Evolutionary conservation across 2,329 filamentous ascomycete species (phyloP).

Genomic region (Sporothrix euskadiensis): DNA sequence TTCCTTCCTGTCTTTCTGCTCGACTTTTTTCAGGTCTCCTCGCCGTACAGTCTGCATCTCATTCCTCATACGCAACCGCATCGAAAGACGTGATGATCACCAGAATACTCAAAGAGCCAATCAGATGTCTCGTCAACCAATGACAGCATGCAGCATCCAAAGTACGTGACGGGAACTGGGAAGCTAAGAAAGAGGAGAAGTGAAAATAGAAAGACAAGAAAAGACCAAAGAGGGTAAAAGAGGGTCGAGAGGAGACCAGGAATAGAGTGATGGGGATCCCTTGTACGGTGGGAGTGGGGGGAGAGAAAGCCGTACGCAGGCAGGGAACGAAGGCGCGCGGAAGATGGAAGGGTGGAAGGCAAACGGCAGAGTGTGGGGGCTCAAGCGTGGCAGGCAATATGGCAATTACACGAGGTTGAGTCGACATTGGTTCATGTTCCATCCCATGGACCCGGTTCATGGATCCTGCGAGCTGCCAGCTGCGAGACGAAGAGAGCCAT

Average conservation of each 20-base stretch:
- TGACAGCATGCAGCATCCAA: constrained; percentile 22
- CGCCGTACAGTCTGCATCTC: background rate
- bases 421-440: background rate
- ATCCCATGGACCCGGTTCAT: constrained; percentile 4
- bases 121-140: background rate
- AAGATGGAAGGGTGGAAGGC: background rate
- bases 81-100: constrained; percentile 15
- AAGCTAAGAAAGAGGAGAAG: background rate
- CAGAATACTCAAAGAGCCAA: background rate
- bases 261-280: background rate
- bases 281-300: background rate
- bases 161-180: constrained; percentile 21
- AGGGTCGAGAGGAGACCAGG: background rate
- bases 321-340: background rate
- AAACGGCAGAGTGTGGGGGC: background rate
- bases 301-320: background rate
- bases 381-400: background rate
- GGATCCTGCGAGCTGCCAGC: background rate
- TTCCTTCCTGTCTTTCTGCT: background rate
- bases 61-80: background rate
- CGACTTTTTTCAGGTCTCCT: background rate
- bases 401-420: background rate
- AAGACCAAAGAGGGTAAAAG: background rate
- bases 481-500: background rate
- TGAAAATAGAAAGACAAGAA: background rate